Evolutionary conservation across 768 basidiomycete genomes (phyloP).

Genomic region (Epithele typhae): DNA sequence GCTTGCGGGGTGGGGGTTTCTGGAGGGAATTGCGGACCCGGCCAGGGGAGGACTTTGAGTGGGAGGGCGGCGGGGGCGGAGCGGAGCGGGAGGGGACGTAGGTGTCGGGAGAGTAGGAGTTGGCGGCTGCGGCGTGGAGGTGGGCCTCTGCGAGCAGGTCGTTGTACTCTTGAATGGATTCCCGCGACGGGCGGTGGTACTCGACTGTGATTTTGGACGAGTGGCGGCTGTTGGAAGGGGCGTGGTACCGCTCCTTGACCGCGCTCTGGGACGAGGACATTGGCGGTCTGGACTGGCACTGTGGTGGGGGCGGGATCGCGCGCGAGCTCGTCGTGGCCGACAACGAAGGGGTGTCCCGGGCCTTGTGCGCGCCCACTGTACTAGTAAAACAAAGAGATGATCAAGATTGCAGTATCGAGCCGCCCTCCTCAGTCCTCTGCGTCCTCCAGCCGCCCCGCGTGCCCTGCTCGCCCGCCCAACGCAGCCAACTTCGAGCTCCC

Average conservation of each 20-base stretch:
- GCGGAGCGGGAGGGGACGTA: conserved; percentile 43
- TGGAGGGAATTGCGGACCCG: conserved; percentile 53
- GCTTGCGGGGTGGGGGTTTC: conserved; percentile 54
- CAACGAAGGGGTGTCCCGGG: background rate
- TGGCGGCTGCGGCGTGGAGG: conserved; percentile 50
- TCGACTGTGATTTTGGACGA: conserved; percentile 68
- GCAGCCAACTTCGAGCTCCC: conserved; percentile 1
- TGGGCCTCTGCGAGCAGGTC: conserved; percentile 63
- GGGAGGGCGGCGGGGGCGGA: conserved; percentile 36
- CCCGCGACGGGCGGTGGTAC: conserved; percentile 68
- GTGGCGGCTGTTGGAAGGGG: conserved; percentile 30
- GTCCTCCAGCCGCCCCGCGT: background rate
- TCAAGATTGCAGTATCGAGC: conserved; percentile 8
- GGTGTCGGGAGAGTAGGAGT: conserved; percentile 31
- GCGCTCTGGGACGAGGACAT: conserved; percentile 38
- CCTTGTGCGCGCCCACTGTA: background rate
- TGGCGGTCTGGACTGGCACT: conserved; percentile 4
- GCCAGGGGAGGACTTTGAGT: conserved; percentile 27
- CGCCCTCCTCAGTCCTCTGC: background rate
- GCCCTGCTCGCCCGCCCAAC: background rate
- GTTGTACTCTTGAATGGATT: conserved; percentile 75
- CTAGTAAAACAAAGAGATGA: conserved; percentile 4
- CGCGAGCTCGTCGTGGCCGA: conserved; percentile 10
- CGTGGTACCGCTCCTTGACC: conserved; percentile 43
- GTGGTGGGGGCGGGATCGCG: background rate